Conservation (phyloP, 495 filamentous ascomycete genomes). For the Geopyxis carbonaria region DNA sequence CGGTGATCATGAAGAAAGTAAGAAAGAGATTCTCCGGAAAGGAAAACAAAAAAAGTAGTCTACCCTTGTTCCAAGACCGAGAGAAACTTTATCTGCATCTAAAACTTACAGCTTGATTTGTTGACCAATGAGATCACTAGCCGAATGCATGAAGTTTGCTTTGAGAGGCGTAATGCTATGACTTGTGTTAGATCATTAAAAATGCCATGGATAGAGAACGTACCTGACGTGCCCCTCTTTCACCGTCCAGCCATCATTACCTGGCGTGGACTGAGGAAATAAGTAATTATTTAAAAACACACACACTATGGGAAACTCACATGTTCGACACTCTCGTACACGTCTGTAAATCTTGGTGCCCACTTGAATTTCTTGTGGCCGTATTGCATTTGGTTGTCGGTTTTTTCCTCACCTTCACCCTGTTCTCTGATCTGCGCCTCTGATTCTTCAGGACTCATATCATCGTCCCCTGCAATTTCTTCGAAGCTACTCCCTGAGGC, state of each 20-base stretch:
- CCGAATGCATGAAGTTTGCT: slow-evolving; percentile 81
- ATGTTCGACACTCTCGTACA: slow-evolving; percentile 66
- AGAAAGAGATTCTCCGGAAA: slow-evolving; percentile 2
- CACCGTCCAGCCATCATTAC: slow-evolving; percentile 90
- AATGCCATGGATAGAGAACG: slow-evolving; percentile 16
- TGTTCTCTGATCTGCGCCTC: slow-evolving; percentile 50
- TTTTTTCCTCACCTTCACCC: slow-evolving; percentile 32
- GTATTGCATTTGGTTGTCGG: no score
- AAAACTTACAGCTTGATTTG: slow-evolving; percentile 82
- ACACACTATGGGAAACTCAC: slow-evolving; percentile 4
- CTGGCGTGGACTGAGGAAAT: slow-evolving; percentile 39
- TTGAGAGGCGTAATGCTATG: slow-evolving; percentile 71
- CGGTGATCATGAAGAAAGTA: slow-evolving; percentile 1
- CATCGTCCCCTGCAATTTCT: slow-evolving; percentile 45
- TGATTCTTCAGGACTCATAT: slow-evolving; percentile 36
- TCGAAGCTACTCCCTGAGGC: slow-evolving; percentile 63
- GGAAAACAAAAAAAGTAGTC: not conserved
- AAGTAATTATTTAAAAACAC: not conserved
- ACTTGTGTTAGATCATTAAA: not conserved
- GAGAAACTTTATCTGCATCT: not conserved
- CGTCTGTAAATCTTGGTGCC: slow-evolving; percentile 73
- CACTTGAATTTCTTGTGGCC: slow-evolving; percentile 70
- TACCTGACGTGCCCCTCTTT: slow-evolving; percentile 79
- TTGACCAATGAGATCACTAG: slow-evolving; percentile 35
- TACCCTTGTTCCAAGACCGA: no score